Base-by-base conservation (phyloP, 192 early-diverging fungal genomes). In the Podila horticola region DNA sequence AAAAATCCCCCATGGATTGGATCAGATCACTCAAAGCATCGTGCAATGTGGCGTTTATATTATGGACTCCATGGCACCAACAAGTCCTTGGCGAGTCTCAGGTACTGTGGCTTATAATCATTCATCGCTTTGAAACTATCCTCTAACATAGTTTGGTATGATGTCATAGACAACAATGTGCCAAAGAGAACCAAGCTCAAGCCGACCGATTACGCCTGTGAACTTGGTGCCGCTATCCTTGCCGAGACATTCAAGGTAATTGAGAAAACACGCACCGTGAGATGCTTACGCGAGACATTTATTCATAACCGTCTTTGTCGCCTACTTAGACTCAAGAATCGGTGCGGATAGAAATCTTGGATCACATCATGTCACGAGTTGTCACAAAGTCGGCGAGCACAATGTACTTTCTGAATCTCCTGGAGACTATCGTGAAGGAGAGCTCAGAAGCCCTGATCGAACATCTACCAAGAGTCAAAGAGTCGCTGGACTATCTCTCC, bases 271-370 rank as follows among this genome's bases (percentile, higher is more conserved):
- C 10, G 3, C 11, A 33, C 1, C 13, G 57, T 28, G 12, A 11
- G 52, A 22, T 4, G 17, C 30, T 11, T 34, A 15, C 51, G 12
- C 22, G 41, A 66, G 9, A 6, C 26, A 17, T 33, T 20, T 26
- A 26, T 13, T 20, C 58, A 10, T 41, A 28, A 1, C 55, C 24
- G 11, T 84, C 11, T 90, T 84, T 70, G 24, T 73, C 64, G 34
- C 34, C 8, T 36, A 36, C 34, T 34, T 36, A 36, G 83, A 69
- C 85, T 11, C 93, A 95, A 69, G 86, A 84, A 48, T 89, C 93
- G 65, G 90, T 91, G 59, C 88, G 93, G 24, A 72, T 72, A 20
- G 92, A 93, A 71, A 84, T 95, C n/a, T 67, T 95, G 12, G 90
- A 89, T 10, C 90, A 93, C 79, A 91, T 95, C 66, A 72, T 86